Evolutionary conservation across 495 filamentous ascomycete genomes (phyloP).

Genomic region (Lasiosphaeria miniovina): DNA sequence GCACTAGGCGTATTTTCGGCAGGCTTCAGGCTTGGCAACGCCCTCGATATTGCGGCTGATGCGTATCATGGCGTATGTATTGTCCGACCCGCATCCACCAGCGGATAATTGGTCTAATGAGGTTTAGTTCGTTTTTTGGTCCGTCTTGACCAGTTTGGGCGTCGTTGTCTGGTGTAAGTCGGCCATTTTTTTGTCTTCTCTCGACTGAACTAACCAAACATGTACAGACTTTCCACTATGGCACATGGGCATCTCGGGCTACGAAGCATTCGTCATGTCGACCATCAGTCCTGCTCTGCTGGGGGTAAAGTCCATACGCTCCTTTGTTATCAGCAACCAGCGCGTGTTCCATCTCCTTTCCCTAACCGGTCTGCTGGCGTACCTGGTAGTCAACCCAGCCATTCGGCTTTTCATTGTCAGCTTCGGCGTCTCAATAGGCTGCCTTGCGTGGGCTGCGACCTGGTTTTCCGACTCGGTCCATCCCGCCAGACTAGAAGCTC

Average conservation of each 20-base stretch:
- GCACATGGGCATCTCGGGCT: slow-evolving; percentile 99
- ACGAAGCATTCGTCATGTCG: slow-evolving; percentile 82
- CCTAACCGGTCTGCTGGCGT: slow-evolving; percentile 75
- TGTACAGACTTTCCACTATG: slow-evolving; percentile 91
- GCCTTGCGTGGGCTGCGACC: slow-evolving; percentile 77
- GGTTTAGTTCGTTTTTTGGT: slow-evolving; percentile 89
- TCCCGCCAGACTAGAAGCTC: slow-evolving; percentile 69
- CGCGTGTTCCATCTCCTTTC: slow-evolving; percentile 70
- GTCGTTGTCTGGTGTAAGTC: slow-evolving; percentile 89
- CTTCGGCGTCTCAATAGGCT: slow-evolving; percentile 73
- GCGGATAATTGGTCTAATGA: slow-evolving; percentile 2
- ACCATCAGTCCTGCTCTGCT: slow-evolving; percentile 85
- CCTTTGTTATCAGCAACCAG: slow-evolving; percentile 63
- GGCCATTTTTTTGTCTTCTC: not conserved
- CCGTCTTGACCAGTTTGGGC: slow-evolving; percentile 82
- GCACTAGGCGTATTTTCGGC: slow-evolving; percentile 66
- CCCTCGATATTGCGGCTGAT: slow-evolving; percentile 81
- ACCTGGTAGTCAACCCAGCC: slow-evolving; percentile 68
- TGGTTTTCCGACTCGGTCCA: slow-evolving; percentile 77
- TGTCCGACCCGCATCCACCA: not conserved
- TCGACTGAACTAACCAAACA: not conserved
- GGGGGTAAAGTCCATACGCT: slow-evolving; percentile 64
- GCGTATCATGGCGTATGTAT: slow-evolving; percentile 83
- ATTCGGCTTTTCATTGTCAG: slow-evolving; percentile 76
- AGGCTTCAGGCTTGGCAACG: slow-evolving; percentile 68